Conservation (phyloP, 495 filamentous ascomycete species). For the Lasiosphaeria ovina region DNA sequence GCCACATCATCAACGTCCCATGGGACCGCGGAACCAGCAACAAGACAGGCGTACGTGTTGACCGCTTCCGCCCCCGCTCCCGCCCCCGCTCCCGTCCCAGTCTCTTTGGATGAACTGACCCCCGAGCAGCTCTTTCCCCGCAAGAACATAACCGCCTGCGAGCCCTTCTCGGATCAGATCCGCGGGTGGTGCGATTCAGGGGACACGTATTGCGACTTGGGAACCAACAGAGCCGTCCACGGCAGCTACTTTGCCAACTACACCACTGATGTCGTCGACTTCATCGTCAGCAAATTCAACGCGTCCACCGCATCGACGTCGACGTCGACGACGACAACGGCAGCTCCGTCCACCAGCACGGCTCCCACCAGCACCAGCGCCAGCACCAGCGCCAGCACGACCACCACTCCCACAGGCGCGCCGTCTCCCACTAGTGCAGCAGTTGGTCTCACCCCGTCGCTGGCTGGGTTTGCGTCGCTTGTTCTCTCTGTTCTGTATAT, state of each 20-base stretch:
- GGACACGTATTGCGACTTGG: conserved; percentile 24
- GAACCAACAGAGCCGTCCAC: conserved; percentile 2
- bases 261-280: conserved; percentile 3
- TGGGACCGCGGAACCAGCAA: conserved; percentile 6
- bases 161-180: conserved; percentile 7
- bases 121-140: conserved; percentile 22
- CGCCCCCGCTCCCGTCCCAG: conserved; percentile 10
- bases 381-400: background rate
- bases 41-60: conserved; percentile 16
- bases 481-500: too few species aligned
- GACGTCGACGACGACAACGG: background rate
- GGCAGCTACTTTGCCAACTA: conserved; percentile 10
- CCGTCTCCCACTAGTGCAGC: too few species aligned
- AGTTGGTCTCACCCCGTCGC: too few species aligned
- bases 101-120: conserved; percentile 11
- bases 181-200: conserved; percentile 19
- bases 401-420: too few species aligned
- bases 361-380: background rate
- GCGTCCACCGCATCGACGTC: background rate
- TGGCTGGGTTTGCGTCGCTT: too few species aligned
- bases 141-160: conserved; percentile 15
- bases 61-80: conserved; percentile 12
- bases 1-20: conserved; percentile 6
- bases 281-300: conserved; percentile 2
- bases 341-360: background rate